These are phyloP conservation scores for Suhomyces anneliseae DNA, from an alignment of 1,139 yeast genomes.

Conservation along the genomic window DNA sequence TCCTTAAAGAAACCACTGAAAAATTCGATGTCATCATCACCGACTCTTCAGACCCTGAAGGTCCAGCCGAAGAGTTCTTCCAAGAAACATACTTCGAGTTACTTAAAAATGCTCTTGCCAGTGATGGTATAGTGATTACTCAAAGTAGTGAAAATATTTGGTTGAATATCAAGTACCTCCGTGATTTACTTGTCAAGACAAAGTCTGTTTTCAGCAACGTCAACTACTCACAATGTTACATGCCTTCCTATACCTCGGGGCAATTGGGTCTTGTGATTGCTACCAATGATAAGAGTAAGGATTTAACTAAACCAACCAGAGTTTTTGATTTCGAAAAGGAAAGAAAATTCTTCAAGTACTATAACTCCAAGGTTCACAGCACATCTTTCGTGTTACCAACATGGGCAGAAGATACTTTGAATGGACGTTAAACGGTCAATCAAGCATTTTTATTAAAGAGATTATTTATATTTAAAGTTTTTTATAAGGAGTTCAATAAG, in stretches of 20 bases:
- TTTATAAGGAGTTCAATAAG: no score
- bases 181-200: slow-evolving; percentile 60
- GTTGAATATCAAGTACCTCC: slow-evolving; percentile 73
- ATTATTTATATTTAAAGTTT: no score
- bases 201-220: slow-evolving; percentile 73
- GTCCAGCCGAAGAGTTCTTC: slow-evolving; percentile 95
- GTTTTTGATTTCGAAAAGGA: slow-evolving; percentile 46
- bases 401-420: slow-evolving; percentile 61
- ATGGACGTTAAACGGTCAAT: slow-evolving; percentile 1
- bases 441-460: not conserved
- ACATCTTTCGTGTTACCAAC: slow-evolving; percentile 86
- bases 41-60: slow-evolving; percentile 96
- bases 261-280: slow-evolving; percentile 89
- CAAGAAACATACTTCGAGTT: slow-evolving; percentile 79
- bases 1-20: slow-evolving; percentile 45
- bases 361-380: slow-evolving; percentile 68
- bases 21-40: slow-evolving; percentile 87
- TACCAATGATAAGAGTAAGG: slow-evolving; percentile 54
- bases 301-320: slow-evolving; percentile 60
- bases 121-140: slow-evolving; percentile 81
- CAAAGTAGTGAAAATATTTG: slow-evolving; percentile 92
- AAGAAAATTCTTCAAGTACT: slow-evolving; percentile 60
- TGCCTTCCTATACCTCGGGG: slow-evolving; percentile 96
- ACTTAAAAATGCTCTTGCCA: slow-evolving; percentile 60
- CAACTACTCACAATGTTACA: slow-evolving; percentile 81